Base-by-base conservation (phyloP, 139 green algal genomes). In the Picochlorum sp. region DNA sequence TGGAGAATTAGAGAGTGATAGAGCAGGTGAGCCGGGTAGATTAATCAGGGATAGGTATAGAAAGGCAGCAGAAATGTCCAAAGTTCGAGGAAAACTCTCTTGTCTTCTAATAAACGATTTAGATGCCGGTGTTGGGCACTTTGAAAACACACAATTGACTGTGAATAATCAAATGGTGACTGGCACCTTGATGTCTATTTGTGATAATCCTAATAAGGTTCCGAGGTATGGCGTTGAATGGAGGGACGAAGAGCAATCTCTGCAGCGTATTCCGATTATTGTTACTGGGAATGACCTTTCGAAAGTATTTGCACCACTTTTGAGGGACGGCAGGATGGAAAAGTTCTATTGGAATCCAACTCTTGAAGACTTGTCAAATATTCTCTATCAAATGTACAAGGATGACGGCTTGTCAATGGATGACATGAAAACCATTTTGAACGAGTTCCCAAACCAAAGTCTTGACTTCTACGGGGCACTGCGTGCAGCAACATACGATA, bases 131-230 rank as follows among this genome's bases (percentile, higher is more conserved):
- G 51, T 91, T 12, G 85, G 83, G 9, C 67, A 76, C 57, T 86
- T 89, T 64, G 67, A 72, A 25, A 67, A 80, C 64, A 81, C 74
- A 14, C 66, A 73, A 55, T 35, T 75, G 9, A 94, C 85, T 13
- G 85, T 94, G 13, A 94, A 94, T 80, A 93, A 90, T 64, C 88
- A 96, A 74, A 96, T 95, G 52, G 85, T 94, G 20, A 68, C 84
- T 9, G 84, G 78, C 33, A 95, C 85, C 4, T 68, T 96, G 3
- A 96, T 95, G 82, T 91, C 90, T 78, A 78, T 96, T 7, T 91
- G 81, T 44, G 88, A 96, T 73, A 68, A 90, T 73, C 88, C 88
- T 31, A 84, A 32, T 33, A 45, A 54, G 3, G 84, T 92, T 1
- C 69, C 31, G 28, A 13, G 26, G 7, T 49, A 81, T 0, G 74